Conservation (phyloP, 73 alveolate genomes). For the Tetrahymena borealis region DNA sequence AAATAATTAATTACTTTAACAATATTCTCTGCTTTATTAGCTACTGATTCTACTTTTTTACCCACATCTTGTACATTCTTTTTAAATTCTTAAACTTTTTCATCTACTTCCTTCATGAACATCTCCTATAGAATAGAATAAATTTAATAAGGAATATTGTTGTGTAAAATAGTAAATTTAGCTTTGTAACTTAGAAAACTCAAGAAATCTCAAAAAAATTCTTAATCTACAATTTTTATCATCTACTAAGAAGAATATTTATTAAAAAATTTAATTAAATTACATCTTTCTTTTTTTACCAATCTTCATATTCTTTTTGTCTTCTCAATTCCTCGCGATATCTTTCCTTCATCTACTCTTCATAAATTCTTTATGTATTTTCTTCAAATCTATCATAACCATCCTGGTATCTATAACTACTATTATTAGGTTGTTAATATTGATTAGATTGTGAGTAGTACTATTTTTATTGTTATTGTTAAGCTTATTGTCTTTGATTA, state of each 20-base stretch:
- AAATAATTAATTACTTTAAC: background rate
- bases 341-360: background rate
- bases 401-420: background rate
- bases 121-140: background rate
- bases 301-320: background rate
- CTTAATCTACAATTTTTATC: background rate
- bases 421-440: background rate
- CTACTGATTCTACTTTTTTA: background rate
- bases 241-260: background rate
- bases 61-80: background rate
- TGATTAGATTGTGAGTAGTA: background rate
- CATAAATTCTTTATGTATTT: background rate
- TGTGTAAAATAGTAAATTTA: background rate
- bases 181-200: background rate
- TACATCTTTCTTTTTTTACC: background rate
- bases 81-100: background rate
- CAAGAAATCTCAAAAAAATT: background rate
- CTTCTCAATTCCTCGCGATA: background rate
- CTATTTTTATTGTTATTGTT: background rate
- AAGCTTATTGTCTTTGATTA: background rate
- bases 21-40: background rate
- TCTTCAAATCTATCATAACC: background rate
- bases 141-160: too few relatives aligned
- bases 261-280: background rate
- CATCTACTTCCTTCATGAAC: constrained; percentile 1